Base-by-base conservation (phyloP, 352 stramenopile genomes). In the Phytophthora megakarya region DNA sequence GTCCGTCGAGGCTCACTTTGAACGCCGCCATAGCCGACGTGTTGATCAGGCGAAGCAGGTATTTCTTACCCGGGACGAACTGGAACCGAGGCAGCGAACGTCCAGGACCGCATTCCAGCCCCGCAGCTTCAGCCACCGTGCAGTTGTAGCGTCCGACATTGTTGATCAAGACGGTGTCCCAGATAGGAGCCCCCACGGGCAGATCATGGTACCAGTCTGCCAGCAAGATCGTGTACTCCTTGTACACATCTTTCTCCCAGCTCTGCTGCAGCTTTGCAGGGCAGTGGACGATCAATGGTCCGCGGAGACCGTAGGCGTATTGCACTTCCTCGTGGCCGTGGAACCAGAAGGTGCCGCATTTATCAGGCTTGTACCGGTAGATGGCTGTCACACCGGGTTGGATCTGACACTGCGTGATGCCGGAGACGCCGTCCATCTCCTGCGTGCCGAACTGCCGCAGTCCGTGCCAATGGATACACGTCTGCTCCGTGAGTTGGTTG, bases 381-480 rank as follows among this genome's bases (percentile, higher is more conserved):
- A 78, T 70, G n/a, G 71, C 69, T 22, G 65, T 78, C 43, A 67
- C 49, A 13, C 70, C 63, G 8, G 75, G 70, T 22, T 67, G 68
- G 44, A 84, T 84, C 38, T 69, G 62, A 49, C 75, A 84, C 37
- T 84, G 75, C 21, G 75, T 84, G 60, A 81, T 76, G 44, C 70
- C 69, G 0, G 75, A 84, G 23, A 72, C 46, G 5, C 75, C 75
- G 40, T 84, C 75, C 75, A 80, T 81, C 40, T 79, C 73, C 33
- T 77, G 65, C 0, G 71, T 81, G 10, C 65, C 61, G 49, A 71
- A 67, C 54, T 84, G 75, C 19, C 35, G 59, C 16, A 84, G 35
- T 16, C 75, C 75, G 37, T 84, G 75, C 75, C 72, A 84, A n/a
- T 84, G 75, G 33, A 84, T 73, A 26, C 72, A 76, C 56, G 72